These are phyloP conservation scores for Limnanthes douglasii DNA, from an alignment of 345 rosid genomes.

Conservation along the genomic window DNA sequence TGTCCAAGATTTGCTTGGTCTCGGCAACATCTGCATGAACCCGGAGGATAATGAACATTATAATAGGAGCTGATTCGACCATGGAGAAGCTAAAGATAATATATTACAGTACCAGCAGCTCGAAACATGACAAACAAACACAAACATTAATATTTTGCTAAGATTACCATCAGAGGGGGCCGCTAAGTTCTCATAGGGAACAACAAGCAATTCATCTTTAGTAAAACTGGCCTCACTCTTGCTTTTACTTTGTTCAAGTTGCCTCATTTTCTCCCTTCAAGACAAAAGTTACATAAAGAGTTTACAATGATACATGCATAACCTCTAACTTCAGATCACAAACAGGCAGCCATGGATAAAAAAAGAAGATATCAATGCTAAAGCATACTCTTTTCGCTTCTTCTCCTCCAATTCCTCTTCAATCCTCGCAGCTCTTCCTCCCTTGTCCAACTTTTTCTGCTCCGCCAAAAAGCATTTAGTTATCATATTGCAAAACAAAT, in stretches of 20 bases:
- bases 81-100: slow-evolving; percentile 1
- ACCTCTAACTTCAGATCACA: no score
- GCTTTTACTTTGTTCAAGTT: slow-evolving; percentile 11
- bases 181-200: slow-evolving; percentile 25
- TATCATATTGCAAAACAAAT: slow-evolving; percentile 85
- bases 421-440: no score
- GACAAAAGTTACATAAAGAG: no score
- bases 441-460: slow-evolving; percentile 50
- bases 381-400: slow-evolving; percentile 10
- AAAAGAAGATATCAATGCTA: not conserved
- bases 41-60: not conserved
- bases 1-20: slow-evolving; percentile 27
- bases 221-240: slow-evolving; percentile 9
- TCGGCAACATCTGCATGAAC: slow-evolving; percentile 20
- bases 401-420: no score
- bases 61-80: not conserved
- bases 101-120: not conserved
- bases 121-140: not conserved
- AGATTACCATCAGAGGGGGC: slow-evolving; percentile 26
- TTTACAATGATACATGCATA: slow-evolving; percentile 5
- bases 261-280: slow-evolving; percentile 21
- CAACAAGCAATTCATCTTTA: slow-evolving; percentile 20
- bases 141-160: not conserved
- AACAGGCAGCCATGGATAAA: slow-evolving; percentile 1
- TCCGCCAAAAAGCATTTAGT: slow-evolving; percentile 74